Percentiles rank a stretch among this genome's conserved stretches.
Evolutionary conservation across 2,329 filamentous ascomycete species (phyloP).

Genomic region (Ophiostoma sp.): DNA sequence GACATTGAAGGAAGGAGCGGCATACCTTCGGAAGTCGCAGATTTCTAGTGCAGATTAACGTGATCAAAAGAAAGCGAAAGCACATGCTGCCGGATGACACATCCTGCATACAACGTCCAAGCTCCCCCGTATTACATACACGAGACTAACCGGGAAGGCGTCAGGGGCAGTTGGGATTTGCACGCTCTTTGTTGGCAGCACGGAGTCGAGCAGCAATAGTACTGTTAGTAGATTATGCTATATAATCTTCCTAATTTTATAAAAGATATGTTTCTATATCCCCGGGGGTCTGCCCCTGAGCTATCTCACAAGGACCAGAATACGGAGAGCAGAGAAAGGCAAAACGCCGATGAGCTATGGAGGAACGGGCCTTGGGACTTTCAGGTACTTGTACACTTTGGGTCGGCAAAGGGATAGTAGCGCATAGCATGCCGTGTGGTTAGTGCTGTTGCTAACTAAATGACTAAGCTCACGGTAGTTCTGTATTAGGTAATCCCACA

Average conservation of each 20-base stretch:
- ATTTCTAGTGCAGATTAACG: neutral
- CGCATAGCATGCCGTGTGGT: neutral
- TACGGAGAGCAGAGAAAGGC: neutral
- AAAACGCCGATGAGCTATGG: conserved; percentile 1
- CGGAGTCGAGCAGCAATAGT: no score
- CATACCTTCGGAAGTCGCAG: neutral
- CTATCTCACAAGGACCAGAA: neutral
- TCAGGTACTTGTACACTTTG: conserved; percentile 4
- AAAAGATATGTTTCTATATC: neutral
- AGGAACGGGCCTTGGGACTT: conserved; percentile 13
- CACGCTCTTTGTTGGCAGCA: neutral
- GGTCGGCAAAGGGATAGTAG: conserved; percentile 1
- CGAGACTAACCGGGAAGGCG: conserved; percentile 1
- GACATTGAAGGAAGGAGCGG: neutral
- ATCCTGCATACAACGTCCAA: conserved; percentile 2
- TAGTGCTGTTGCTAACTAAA: neutral
- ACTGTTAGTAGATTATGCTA: no score
- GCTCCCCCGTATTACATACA: neutral
- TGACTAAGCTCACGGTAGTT: neutral
- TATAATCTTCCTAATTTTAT: no score
- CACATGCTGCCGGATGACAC: neutral
- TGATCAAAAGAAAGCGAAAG: neutral
- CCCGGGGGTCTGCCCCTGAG: neutral
- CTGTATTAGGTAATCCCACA: neutral
- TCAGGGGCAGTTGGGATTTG: conserved; percentile 7